Conservation (phyloP, 1,284 basidiomycete genomes). For the Neolentinus lepideus region DNA sequence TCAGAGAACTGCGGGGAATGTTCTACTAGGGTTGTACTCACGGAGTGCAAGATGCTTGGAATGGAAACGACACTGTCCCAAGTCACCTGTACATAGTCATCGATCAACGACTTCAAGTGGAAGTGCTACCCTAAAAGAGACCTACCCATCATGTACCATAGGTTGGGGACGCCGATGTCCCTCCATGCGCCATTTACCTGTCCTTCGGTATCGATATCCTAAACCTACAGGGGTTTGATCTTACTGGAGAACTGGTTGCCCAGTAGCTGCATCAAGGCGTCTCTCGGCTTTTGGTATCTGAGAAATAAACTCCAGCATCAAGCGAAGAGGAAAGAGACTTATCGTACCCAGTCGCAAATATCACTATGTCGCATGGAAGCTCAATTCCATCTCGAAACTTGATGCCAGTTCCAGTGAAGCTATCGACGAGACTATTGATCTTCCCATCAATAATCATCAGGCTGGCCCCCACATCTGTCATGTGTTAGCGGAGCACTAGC, state of each 20-base stretch:
- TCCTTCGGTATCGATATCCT: constrained; percentile 52
- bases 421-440: constrained; percentile 33
- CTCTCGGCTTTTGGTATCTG: constrained; percentile 32
- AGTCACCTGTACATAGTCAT: constrained; percentile 29
- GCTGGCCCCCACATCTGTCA: constrained; percentile 28
- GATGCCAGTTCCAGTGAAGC: constrained; percentile 27
- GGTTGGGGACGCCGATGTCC: constrained; percentile 39
- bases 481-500: not conserved
- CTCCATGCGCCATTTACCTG: constrained; percentile 46
- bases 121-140: constrained; percentile 27
- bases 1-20: not conserved
- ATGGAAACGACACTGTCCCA: constrained; percentile 47
- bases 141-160: constrained; percentile 38
- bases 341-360: constrained; percentile 39
- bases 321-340: constrained; percentile 5
- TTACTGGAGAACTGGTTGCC: constrained; percentile 39
- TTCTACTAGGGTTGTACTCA: constrained; percentile 23
- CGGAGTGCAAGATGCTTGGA: constrained; percentile 55
- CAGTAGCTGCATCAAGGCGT: constrained; percentile 37
- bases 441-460: constrained; percentile 32
- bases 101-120: not conserved
- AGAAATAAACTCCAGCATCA: not conserved
- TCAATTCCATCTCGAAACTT: constrained; percentile 34
- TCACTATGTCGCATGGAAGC: constrained; percentile 36
- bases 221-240: constrained; percentile 50